Percentiles rank a stretch among this genome's conserved stretches.
Evolutionary conservation across 2,329 filamentous ascomycete species (phyloP).

Genomic region (Berkeleyomyces basicola): DNA sequence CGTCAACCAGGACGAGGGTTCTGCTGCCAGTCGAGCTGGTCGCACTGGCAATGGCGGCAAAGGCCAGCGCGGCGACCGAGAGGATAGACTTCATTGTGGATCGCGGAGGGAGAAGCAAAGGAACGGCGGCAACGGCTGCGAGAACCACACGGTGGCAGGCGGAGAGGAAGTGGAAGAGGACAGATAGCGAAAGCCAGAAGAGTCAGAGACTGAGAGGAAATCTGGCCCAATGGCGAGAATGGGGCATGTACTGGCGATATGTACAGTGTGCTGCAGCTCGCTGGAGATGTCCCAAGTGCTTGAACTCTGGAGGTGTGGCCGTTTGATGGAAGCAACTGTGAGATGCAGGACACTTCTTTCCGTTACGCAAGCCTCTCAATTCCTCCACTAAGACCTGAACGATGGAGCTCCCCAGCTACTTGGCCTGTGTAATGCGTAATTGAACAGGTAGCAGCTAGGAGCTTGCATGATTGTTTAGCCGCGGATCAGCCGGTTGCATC

Average conservation of each 20-base stretch:
- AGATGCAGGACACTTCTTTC: not conserved
- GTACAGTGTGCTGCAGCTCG: too few relatives aligned
- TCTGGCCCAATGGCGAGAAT: too few relatives aligned
- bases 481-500: not conserved
- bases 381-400: not conserved
- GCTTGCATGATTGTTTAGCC: not conserved
- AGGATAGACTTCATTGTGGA: constrained; percentile 57
- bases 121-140: constrained; percentile 13
- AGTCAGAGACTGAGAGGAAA: not conserved
- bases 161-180: not conserved
- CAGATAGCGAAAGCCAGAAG: not conserved
- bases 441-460: not conserved
- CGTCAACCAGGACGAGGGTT: constrained; percentile 74
- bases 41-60: constrained; percentile 53
- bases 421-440: not conserved
- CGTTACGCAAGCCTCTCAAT: not conserved
- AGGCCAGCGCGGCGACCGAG: constrained; percentile 50
- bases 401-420: not conserved
- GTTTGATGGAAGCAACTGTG: not conserved
- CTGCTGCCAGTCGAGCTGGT: constrained; percentile 64
- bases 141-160: constrained; percentile 14
- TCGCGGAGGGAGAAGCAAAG: constrained; percentile 2
- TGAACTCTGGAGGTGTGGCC: not conserved
- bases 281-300: not conserved
- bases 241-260: not conserved